Evolutionary conservation across 768 basidiomycete species (phyloP), one percentile per base, ranked within the genome.

Genomic region (Chalciporus chontae): DNA sequence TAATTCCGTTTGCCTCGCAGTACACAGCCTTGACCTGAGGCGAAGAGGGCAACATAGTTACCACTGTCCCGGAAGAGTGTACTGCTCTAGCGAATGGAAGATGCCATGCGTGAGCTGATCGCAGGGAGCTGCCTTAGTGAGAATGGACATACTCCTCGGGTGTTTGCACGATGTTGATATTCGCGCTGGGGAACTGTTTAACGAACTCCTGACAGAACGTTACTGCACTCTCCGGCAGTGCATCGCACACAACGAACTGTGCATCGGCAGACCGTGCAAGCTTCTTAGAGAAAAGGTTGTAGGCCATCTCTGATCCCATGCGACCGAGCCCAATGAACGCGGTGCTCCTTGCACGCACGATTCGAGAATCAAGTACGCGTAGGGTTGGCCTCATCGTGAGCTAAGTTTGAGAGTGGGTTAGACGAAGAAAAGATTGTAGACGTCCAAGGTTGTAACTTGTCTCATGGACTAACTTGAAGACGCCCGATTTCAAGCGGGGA

Each of bases 1-100:
- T 71, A 45, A 94, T 80, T 0, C 84, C 84, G n/a, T 71, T 70
- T 41, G 68, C 68, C 37, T 76, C 73, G 18, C 73, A 61, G 65
- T 94, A 95, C 9, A 94, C 93, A 43, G 75, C 69, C 45, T 80
- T 73, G 37, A 96, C 93, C 56, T 97, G 87, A 0, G 91, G 89
- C 7, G 91, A 90, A 1, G 92, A 94, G 0, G 94, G 94, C 2
- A 97, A 76, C 91, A 95, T 94, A 6, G 93, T 94, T 45, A 97
- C 66, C 40, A 96, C 75, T 8, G 80, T 85, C 40, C 73, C 68
- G 15, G 87, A 86, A 19, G 77, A 71, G 8, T 73, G 56, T n/a
- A 81, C 73, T 5, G 87, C 87, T 57, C 89, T 90, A 56, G 32
- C 44, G 27, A 43, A 54, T 43, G 43, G 31, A 48, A 53, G n/a